These are phyloP conservation scores for Xylaria sp. DNA, from an alignment of 2,329 filamentous ascomycete species.

Conservation along the genomic window DNA sequence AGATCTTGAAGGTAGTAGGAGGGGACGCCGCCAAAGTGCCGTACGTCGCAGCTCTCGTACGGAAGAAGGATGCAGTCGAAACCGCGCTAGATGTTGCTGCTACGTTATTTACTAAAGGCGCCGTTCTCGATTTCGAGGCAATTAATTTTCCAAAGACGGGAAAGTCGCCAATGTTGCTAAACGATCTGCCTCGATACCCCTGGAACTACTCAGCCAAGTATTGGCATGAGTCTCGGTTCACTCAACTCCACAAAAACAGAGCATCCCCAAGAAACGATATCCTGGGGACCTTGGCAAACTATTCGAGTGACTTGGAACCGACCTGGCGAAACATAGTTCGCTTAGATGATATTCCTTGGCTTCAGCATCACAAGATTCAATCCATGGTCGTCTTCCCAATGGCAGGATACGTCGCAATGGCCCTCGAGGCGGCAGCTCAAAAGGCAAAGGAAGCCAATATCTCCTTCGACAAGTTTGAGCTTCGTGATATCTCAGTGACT, in stretches of 20 bases:
- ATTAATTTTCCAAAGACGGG: conserved; percentile 59
- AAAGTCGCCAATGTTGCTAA: conserved; percentile 53
- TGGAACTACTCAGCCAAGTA: conserved; percentile 60
- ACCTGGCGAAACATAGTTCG: conserved; percentile 62
- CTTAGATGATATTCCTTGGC: conserved; percentile 65
- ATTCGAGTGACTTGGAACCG: conserved; percentile 58
- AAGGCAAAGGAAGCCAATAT: conserved; percentile 45
- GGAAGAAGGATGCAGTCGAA: conserved; percentile 62
- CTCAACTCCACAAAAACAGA: conserved; percentile 56
- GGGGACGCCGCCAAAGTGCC: conserved; percentile 56
- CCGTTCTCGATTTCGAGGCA: conserved; percentile 56
- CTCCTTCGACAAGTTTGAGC: conserved; percentile 57
- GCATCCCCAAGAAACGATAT: conserved; percentile 58
- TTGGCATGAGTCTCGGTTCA: conserved; percentile 61
- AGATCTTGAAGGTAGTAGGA: conserved; percentile 60
- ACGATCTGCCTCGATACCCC: conserved; percentile 60
- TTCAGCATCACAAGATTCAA: conserved; percentile 69
- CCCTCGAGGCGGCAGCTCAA: conserved; percentile 59
- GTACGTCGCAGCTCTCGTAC: conserved; percentile 61
- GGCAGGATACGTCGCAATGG: conserved; percentile 64
- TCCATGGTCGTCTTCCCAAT: conserved; percentile 66
- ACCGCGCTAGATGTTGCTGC: conserved; percentile 58
- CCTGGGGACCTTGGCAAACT: conserved; percentile 58
- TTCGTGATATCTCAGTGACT: conserved; percentile 60
- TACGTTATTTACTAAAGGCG: conserved; percentile 59